Base-by-base conservation (phyloP, 768 basidiomycete species). In the Tulasnella sp. region DNA sequence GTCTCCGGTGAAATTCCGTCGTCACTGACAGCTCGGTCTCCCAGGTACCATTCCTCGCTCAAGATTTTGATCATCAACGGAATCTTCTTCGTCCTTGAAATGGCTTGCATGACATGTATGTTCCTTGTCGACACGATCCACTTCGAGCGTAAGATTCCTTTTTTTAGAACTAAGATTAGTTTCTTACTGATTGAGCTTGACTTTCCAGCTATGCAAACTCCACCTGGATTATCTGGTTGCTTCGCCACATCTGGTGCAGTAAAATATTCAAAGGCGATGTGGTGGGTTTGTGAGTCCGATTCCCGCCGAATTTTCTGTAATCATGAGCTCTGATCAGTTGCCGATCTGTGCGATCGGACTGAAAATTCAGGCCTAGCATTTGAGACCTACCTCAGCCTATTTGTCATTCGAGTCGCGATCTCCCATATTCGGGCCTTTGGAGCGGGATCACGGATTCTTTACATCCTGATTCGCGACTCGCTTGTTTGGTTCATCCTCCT, bases 141-240 rank as follows among this genome's bases (percentile, higher is more conserved):
- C 3, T 74, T 49, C 52, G 15, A 34, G 22, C 45, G 73, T 74
- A 49, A 54, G 49, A 4, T 4, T 31, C 22, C 22, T 71, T 17
- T 40, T 54, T 67, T 7, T 5, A 19, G 15, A 15, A 25, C 37
- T 11, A 11, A 9, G 29, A 8, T 22, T 7, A 72, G 49, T n/a
- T 54, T 19, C 9, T 17, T 22, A 71, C 40, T 67, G 52, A 74
- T 37, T 52, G n/a, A 72, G 11, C 40, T 42, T 42, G 11, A n/a
- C 9, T 37, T 15, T 36, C 11, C 49, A 74, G 73, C 73, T 12
- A 31, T 58, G 14, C 22, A 12, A 29, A 74, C 73, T 8, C 73
- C 73, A 0, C 73, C 73, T 15, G 73, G 73, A 6, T n/a, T 74
- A 7, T n/a, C 22, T 17, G 73, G 73, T 54, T 74, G 73, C 73